A percentile compares a stretch with the other conserved stretches of the same genome.
Conservation (phyloP, 2,329 filamentous ascomycete species). For the Chaetomiaceae sp. region DNA sequence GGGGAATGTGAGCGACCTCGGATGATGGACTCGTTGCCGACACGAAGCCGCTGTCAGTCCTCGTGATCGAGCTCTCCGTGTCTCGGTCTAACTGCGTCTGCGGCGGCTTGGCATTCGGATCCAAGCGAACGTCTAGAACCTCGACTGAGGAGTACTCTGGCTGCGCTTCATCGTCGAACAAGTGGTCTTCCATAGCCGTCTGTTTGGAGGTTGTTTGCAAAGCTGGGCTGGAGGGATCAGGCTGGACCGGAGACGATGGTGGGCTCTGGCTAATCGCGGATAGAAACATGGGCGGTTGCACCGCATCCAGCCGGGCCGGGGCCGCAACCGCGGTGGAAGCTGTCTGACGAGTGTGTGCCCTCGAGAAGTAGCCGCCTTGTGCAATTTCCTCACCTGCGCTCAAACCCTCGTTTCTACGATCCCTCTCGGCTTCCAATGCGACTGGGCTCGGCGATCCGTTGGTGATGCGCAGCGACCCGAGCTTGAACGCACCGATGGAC, state of each 20-base stretch:
- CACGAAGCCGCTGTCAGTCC: constrained; percentile 45
- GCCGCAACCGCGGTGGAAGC: constrained; percentile 1
- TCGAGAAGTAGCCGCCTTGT: constrained; percentile 15
- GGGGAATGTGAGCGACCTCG: constrained; percentile 35
- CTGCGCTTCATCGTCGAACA: constrained; percentile 38
- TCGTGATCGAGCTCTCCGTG: constrained; percentile 26
- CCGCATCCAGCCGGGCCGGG: neutral
- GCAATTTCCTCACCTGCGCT: neutral
- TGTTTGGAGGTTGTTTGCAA: constrained; percentile 43
- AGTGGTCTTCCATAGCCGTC: constrained; percentile 41
- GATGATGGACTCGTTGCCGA: constrained; percentile 37
- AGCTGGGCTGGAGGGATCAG: constrained; percentile 27
- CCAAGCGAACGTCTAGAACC: constrained; percentile 36
- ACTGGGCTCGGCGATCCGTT: constrained; percentile 51
- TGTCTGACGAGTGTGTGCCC: neutral
- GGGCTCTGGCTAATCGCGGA: constrained; percentile 29
- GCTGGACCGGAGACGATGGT: constrained; percentile 32
- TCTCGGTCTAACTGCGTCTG: constrained; percentile 20
- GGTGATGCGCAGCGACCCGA: constrained; percentile 56
- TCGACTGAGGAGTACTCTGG: constrained; percentile 32
- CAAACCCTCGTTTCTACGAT: constrained; percentile 1
- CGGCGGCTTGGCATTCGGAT: constrained; percentile 38
- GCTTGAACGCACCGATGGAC: constrained; percentile 56
- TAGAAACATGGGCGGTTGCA: constrained; percentile 11
- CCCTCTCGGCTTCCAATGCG: constrained; percentile 33